Conservation (phyloP, 805 yeast species). For the Grigorovia transvaalensis region DNA sequence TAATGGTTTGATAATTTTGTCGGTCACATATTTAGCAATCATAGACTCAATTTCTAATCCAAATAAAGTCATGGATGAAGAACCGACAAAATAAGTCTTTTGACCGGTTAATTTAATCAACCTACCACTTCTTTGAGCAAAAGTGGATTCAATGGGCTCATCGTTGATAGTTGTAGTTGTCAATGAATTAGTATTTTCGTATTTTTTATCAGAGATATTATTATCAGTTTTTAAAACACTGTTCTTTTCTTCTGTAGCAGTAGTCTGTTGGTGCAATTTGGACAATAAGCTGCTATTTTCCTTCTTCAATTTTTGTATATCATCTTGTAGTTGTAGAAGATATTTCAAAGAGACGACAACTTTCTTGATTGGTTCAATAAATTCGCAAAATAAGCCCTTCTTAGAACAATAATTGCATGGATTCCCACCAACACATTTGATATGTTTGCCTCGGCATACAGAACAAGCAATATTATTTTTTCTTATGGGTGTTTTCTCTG, state of each 20-base stretch:
- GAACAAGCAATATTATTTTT: slow-evolving; percentile 37
- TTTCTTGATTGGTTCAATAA: slow-evolving; percentile 61
- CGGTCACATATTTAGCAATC: slow-evolving; percentile 33
- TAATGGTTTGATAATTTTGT: slow-evolving; percentile 12
- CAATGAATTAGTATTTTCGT: not conserved
- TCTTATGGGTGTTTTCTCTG: slow-evolving; percentile 1
- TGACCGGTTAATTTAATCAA: slow-evolving; percentile 67
- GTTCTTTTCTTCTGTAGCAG: not conserved
- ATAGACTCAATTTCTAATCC: slow-evolving; percentile 67
- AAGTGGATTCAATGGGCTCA: slow-evolving; percentile 56
- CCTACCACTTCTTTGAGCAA: slow-evolving; percentile 61
- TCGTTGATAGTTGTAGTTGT: slow-evolving; percentile 4
- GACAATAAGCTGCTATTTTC: slow-evolving; percentile 52
- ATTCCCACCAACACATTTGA: slow-evolving; percentile 68
- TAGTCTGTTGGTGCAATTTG: not conserved
- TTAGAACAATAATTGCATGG: slow-evolving; percentile 56
- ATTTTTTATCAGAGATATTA: not conserved
- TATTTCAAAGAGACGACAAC: slow-evolving; percentile 66
- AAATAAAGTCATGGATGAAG: slow-evolving; percentile 73
- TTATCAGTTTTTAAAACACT: not conserved
- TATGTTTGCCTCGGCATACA: slow-evolving; percentile 61
- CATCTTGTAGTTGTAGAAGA: slow-evolving; percentile 55
- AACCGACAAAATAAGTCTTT: slow-evolving; percentile 65
- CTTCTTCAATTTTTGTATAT: slow-evolving; percentile 51
- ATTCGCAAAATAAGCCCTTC: slow-evolving; percentile 54